These are phyloP conservation scores for Bruguiera parviflora DNA, from an alignment of 345 rosid species.

Conservation along the genomic window DNA sequence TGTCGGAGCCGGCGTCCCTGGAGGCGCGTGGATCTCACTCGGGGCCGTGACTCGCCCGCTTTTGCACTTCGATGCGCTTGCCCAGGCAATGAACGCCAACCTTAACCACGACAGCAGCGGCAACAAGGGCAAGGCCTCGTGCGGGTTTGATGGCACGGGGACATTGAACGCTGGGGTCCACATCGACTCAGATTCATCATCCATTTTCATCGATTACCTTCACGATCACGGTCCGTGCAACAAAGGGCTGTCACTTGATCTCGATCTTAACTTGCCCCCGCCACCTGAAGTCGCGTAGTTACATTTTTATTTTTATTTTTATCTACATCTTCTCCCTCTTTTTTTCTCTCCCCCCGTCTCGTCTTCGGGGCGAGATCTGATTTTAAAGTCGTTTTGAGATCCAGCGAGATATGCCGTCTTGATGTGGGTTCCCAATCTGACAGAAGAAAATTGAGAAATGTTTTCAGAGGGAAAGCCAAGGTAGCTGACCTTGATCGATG, in stretches of 20 bases:
- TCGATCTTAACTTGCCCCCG: slow-evolving; percentile 69
- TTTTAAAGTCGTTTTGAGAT: slow-evolving; percentile 1
- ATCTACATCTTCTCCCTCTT: no score
- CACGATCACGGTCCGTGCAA: slow-evolving; percentile 12
- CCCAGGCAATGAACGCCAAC: slow-evolving; percentile 22
- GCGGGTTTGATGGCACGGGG: slow-evolving; percentile 28
- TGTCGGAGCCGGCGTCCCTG: slow-evolving; percentile 14
- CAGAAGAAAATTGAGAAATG: slow-evolving; percentile 4
- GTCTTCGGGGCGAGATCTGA: slow-evolving; percentile 14
- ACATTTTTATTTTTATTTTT: not conserved
- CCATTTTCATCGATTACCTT: slow-evolving; percentile 43
- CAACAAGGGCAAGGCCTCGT: not conserved
- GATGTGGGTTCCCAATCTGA: not conserved
- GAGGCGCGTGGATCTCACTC: slow-evolving; percentile 19
- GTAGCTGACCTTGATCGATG: slow-evolving; percentile 27
- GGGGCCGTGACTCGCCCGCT: slow-evolving; percentile 32
- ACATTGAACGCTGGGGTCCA: slow-evolving; percentile 25
- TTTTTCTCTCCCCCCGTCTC: no score
- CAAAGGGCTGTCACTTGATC: slow-evolving; percentile 26
- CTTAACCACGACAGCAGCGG: not conserved
- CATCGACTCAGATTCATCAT: slow-evolving; percentile 66
- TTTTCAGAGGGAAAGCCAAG: not conserved
- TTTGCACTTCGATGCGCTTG: slow-evolving; percentile 51
- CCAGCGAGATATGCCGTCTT: slow-evolving; percentile 19
- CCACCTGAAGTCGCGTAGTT: slow-evolving; percentile 56